Evolutionary conservation across 2,329 filamentous ascomycete species (phyloP).

Genomic region (Blastomyces percursus): DNA sequence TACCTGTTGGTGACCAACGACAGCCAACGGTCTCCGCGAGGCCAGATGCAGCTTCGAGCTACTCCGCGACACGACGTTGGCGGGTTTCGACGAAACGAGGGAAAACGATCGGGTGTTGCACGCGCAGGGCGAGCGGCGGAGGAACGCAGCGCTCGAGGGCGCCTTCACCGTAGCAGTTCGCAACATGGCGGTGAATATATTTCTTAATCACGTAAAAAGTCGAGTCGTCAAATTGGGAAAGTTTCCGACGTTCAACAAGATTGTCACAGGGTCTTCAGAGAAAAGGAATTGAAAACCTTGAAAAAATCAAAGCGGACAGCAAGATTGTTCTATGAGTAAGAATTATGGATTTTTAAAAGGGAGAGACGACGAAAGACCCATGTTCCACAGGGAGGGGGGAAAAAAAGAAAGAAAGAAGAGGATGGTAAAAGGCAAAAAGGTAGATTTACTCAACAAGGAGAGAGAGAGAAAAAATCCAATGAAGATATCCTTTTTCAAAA

Average conservation of each 20-base stretch:
- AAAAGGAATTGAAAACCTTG: neutral
- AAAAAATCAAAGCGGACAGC: neutral
- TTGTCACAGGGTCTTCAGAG: neutral
- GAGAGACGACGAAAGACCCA: neutral
- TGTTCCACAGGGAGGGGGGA: conserved; percentile 3
- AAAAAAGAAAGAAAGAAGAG: conserved; percentile 3
- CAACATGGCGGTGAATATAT: conserved; percentile 10
- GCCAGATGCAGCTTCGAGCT: conserved; percentile 29
- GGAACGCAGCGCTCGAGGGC: conserved; percentile 25
- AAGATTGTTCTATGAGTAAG: conserved; percentile 1
- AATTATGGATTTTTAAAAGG: neutral
- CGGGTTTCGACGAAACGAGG: conserved; percentile 1
- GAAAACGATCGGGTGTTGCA: conserved; percentile 16
- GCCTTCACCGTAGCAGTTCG: conserved; percentile 28
- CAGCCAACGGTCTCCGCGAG: conserved; percentile 33
- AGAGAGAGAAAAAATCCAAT: conserved; percentile 7
- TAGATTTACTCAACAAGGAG: conserved; percentile 4
- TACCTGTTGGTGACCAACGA: conserved; percentile 29
- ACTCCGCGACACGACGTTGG: conserved; percentile 8
- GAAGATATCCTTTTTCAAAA: conserved; percentile 3
- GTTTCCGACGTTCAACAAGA: neutral
- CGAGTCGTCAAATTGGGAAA: neutral
- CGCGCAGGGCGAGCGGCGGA: conserved; percentile 26
- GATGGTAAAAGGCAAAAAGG: conserved; percentile 10
- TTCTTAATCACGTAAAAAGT: neutral